Evolutionary conservation across 495 filamentous ascomycete genomes (phyloP).

Genomic region (Staphylotrichum longicolle): DNA sequence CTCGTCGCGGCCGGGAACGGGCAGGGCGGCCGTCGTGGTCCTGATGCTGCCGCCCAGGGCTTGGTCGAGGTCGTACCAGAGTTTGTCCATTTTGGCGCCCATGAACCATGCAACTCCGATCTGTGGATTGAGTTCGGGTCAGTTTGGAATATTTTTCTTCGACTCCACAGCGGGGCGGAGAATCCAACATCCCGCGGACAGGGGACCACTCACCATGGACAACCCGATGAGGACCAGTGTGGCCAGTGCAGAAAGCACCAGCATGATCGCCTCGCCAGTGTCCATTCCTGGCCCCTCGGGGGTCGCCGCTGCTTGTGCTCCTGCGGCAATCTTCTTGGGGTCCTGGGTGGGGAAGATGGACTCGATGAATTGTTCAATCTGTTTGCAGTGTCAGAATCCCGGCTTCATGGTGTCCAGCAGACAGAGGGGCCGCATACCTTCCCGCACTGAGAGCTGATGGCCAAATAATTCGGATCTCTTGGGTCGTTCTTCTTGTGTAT

Average conservation of each 20-base stretch:
- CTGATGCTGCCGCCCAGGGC: constrained; percentile 24
- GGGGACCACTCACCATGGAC: constrained; percentile 45
- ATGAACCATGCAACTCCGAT: constrained; percentile 63
- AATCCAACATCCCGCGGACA: constrained; percentile 7
- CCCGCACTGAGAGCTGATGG: constrained; percentile 86
- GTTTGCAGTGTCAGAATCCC: constrained; percentile 16
- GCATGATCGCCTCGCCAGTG: constrained; percentile 36
- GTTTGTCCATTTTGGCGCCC: constrained; percentile 59
- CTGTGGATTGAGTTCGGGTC: constrained; percentile 40
- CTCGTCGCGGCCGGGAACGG: constrained; percentile 39
- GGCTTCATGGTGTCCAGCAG: background rate
- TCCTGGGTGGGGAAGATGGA: constrained; percentile 77
- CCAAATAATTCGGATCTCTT: constrained; percentile 86
- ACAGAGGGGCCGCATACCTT: constrained; percentile 58
- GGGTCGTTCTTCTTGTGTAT: constrained; percentile 96
- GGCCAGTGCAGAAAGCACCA: constrained; percentile 36
- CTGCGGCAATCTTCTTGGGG: constrained; percentile 44
- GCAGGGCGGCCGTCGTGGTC: constrained; percentile 21
- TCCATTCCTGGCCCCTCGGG: constrained; percentile 31
- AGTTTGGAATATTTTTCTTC: background rate
- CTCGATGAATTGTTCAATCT: constrained; percentile 98
- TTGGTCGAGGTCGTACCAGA: constrained; percentile 36
- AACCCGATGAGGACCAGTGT: constrained; percentile 40
- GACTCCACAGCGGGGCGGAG: constrained; percentile 13
- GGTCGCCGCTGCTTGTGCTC: constrained; percentile 8